A percentile compares a stretch with the other conserved stretches of the same genome.
Evolutionary conservation across 768 basidiomycete species (phyloP).

Genomic region (Serendipita sp.): DNA sequence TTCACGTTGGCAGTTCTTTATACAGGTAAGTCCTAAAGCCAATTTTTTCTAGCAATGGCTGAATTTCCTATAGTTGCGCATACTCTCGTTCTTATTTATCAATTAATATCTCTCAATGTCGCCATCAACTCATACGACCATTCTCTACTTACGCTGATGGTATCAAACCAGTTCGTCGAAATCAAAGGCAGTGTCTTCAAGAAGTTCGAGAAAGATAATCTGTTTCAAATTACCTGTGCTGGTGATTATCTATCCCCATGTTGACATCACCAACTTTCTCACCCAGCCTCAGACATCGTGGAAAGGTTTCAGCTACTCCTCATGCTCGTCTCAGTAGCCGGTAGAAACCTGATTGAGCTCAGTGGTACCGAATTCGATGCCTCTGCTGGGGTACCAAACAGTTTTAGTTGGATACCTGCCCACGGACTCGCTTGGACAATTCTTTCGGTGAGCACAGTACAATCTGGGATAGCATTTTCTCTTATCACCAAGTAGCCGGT

Average conservation of each 20-base stretch:
- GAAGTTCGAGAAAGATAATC: slow-evolving; percentile 95
- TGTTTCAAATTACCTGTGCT: slow-evolving; percentile 97
- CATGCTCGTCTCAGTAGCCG: slow-evolving; percentile 82
- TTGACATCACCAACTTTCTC: neutral
- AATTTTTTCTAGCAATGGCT: neutral
- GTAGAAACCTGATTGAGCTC: slow-evolving; percentile 89
- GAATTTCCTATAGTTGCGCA: slow-evolving; percentile 49
- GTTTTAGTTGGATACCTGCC: slow-evolving; percentile 73
- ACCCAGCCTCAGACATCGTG: slow-evolving; percentile 58
- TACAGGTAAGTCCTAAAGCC: slow-evolving; percentile 38
- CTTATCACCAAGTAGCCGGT: slow-evolving; percentile 47
- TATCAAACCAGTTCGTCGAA: slow-evolving; percentile 98
- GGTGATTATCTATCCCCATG: slow-evolving; percentile 30
- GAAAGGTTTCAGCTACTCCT: slow-evolving; percentile 85
- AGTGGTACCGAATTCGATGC: slow-evolving; percentile 79
- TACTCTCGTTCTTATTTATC: slow-evolving; percentile 88
- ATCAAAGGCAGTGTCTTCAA: slow-evolving; percentile 99
- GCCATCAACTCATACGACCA: slow-evolving; percentile 98
- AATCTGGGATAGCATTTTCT: neutral
- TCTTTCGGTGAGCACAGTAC: slow-evolving; percentile 49
- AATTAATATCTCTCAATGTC: slow-evolving; percentile 86
- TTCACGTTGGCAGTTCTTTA: slow-evolving; percentile 72
- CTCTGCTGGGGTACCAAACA: slow-evolving; percentile 58
- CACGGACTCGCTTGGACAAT: slow-evolving; percentile 73
- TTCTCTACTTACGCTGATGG: slow-evolving; percentile 77